These are phyloP conservation scores for Aspergillus puulaauensis DNA, from an alignment of 2,329 filamentous ascomycete genomes.

Conservation along the genomic window DNA sequence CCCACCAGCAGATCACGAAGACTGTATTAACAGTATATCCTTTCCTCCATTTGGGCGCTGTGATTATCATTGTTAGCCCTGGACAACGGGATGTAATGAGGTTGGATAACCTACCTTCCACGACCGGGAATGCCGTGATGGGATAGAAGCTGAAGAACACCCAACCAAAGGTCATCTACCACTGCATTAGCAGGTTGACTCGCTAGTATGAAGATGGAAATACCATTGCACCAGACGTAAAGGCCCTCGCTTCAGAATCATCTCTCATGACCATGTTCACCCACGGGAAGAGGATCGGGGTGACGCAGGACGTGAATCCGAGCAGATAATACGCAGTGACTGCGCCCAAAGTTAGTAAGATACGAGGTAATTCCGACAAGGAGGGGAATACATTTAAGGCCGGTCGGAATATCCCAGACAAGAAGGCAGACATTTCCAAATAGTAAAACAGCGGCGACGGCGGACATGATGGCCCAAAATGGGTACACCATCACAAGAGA, in stretches of 20 bases:
- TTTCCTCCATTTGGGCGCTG: constrained; percentile 16
- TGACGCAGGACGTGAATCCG: constrained; percentile 26
- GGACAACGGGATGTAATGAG: too few species aligned
- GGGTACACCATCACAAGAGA: constrained; percentile 36
- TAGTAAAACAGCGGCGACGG: constrained; percentile 35
- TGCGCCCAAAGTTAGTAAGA: not conserved
- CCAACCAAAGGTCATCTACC: constrained; percentile 16
- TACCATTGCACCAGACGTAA: constrained; percentile 36
- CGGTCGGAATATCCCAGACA: constrained; percentile 27
- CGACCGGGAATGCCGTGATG: constrained; percentile 14
- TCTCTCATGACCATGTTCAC: constrained; percentile 30
- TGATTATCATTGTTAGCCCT: too few species aligned
- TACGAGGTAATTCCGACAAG: accelerated
- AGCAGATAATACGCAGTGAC: constrained; percentile 21
- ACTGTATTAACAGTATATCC: constrained; percentile 15
- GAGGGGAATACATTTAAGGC: constrained; percentile 16
- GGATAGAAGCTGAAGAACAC: constrained; percentile 18
- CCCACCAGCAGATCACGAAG: constrained; percentile 12
- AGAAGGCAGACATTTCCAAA: constrained; percentile 25
- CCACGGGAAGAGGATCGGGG: constrained; percentile 27
- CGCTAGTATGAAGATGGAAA: not conserved
- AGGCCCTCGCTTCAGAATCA: constrained; percentile 28
- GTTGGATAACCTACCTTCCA: not conserved
- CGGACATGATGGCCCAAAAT: constrained; percentile 30
- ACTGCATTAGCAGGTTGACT: not conserved